Base-by-base conservation (phyloP, 2,329 filamentous ascomycete species). In the Microdochium bolleyi region DNA sequence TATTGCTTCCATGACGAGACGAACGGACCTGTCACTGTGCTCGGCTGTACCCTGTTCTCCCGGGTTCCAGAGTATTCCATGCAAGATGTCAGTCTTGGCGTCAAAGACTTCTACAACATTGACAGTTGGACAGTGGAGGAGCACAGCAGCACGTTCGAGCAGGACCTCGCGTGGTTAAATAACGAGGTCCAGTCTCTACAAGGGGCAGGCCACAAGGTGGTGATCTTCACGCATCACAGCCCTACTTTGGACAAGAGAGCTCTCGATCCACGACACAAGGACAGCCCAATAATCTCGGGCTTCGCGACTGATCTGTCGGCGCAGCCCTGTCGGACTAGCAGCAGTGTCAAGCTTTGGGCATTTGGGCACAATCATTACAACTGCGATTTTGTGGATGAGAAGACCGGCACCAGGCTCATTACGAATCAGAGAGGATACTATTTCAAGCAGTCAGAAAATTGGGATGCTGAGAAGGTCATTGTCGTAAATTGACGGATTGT, bases 61-160 rank as follows among this genome's bases (percentile, higher is more conserved):
- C 52, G 61, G 8, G 64, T 83, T 24, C 66, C 70, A 1, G 52
- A 66, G 0, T 59, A 67, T n/a, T 65, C 71, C 5, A 56, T 60
- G 8, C 63, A 67, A 27, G 59, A 53, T 0, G 71, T 82, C 14
- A 70, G 67, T 49, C 60, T 70, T 37, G 66, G 72, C 0, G 56
- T 82, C 10, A 77, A 77, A 46, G 77, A 82, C 63, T 83, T 82
- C 55, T 77, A 71, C 56, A 59, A 71, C 1, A 79, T 70, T 16
- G 46, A 59, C 0, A 60, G 67, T 3, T 76, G 74, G 73, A 60
- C 63, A 11, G 57, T 72, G 0, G 60, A 63, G 1, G 30, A 59
- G 19, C 74, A 77, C 59, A 69, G 64, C 37, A 60, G 53, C 3
- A 63, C 64, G 8, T 72, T 76, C 53, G 37, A 51, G 10, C 56